Evolutionary conservation across 192 early-diverging fungal species (phyloP), one percentile per base, ranked within the genome.

Genomic region (Obelidium mucronatum): DNA sequence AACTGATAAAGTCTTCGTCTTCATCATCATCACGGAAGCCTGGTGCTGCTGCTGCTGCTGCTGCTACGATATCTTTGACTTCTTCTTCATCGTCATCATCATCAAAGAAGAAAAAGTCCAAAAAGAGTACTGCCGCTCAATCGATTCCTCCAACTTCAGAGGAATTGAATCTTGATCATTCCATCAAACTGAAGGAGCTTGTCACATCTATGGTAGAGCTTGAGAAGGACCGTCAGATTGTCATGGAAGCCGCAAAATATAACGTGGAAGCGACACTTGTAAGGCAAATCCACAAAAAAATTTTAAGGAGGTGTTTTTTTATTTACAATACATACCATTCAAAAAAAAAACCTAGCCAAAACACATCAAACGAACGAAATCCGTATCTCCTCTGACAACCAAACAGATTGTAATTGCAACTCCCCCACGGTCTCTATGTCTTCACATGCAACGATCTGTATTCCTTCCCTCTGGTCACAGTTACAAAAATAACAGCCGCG

Each of bases 331-430:
- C 52, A 34, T 60, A 1, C 48, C 52, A 24, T 51, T n/a, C 8
- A 33, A 54, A 24, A 51, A 2, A 63, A 73, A 15, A 56, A 35
- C 4, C 28, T 40, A 78, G 77, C 77, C 77, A 73, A 40, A 73
- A 1, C 44, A 55, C 37, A 66, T 78, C 8, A 40, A 22, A 28
- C 37, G 19, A 5, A 39, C 44, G 19, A 62, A 73, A 34, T 15
- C 31, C 4, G 52, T 51, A 11, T 40, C 42, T 8, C 56, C 59
- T 28, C 67, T 78, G 31, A 88, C 93, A 4, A 90, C 88, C 2
- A 94, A 94, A 70, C 93, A 95, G 67, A 91, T 91, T 15, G 91
- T 94, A 87, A 89, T 98, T 81, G 96, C 94, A 5, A 90, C 92
- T 34, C 87, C 95, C 1, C 96, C 96, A 2, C 85, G 83, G 35